Conservation (phyloP, 176 grass and related monocot genomes). For the Cenchrus americanus region DNA sequence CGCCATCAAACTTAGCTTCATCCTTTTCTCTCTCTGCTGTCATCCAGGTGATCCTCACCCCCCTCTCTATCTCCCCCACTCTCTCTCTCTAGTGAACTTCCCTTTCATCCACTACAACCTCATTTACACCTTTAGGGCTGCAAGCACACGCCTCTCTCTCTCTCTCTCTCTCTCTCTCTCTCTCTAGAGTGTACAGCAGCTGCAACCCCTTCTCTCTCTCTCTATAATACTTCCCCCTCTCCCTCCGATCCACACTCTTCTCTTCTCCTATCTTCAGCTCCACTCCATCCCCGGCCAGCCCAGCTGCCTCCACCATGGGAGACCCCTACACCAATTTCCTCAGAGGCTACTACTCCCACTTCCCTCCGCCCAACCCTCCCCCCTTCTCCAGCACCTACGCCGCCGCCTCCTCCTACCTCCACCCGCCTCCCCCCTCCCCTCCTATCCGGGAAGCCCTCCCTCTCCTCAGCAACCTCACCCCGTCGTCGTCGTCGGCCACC, state of each 20-base stretch:
- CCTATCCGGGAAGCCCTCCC: slow-evolving; percentile 77
- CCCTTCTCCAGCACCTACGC: slow-evolving; percentile 25
- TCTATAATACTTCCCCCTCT: slow-evolving; percentile 51
- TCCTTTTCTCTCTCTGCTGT: slow-evolving; percentile 21
- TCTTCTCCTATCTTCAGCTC: slow-evolving; percentile 42
- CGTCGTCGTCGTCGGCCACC: slow-evolving; percentile 23
- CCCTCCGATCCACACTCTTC: slow-evolving; percentile 42
- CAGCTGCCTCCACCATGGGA: slow-evolving; percentile 48
- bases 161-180: slow-evolving; percentile 40
- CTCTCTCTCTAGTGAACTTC: slow-evolving; percentile 53
- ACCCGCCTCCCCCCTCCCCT: slow-evolving; percentile 57
- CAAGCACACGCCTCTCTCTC: slow-evolving; percentile 49
- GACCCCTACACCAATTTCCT: slow-evolving; percentile 63
- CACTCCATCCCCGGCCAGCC: neutral
- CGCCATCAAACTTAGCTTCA: slow-evolving; percentile 42
- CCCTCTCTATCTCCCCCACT: neutral
- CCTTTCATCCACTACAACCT: slow-evolving; percentile 50
- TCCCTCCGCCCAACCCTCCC: slow-evolving; percentile 20
- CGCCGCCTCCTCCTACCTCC: slow-evolving; percentile 41
- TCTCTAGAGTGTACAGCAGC: slow-evolving; percentile 3
- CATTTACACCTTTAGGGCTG: slow-evolving; percentile 67
- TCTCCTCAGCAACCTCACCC: slow-evolving; percentile 65
- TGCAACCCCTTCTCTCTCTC: slow-evolving; percentile 5
- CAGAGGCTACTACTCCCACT: slow-evolving; percentile 51
- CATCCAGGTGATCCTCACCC: slow-evolving; percentile 58